Conservation (phyloP, 2,329 filamentous ascomycete genomes). For the Cercospora zeina region DNA sequence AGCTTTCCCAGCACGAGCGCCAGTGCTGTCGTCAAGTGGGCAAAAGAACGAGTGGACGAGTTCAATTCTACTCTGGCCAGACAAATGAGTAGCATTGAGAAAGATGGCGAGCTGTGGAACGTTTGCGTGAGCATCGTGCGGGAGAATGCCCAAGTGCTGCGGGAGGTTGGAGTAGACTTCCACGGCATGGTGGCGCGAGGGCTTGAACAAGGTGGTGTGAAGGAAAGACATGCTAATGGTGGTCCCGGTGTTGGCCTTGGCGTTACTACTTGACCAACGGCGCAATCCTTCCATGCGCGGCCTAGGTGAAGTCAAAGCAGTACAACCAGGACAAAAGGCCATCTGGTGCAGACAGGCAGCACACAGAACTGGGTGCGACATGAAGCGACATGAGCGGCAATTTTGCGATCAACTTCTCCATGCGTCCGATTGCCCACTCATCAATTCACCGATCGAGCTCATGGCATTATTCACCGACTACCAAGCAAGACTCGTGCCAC, state of each 20-base stretch:
- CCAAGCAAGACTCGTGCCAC: background rate
- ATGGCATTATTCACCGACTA: too few species aligned
- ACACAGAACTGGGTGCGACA: background rate
- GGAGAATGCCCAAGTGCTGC: slow-evolving; percentile 75
- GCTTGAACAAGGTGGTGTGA: slow-evolving; percentile 17
- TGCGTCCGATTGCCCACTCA: background rate
- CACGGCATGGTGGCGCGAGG: slow-evolving; percentile 72
- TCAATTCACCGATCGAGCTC: background rate
- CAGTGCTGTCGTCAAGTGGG: slow-evolving; percentile 97
- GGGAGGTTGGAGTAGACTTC: slow-evolving; percentile 88
- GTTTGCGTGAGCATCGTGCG: slow-evolving; percentile 80
- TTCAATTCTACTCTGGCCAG: slow-evolving; percentile 82
- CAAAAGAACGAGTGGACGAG: slow-evolving; percentile 88
- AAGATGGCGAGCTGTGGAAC: slow-evolving; percentile 72
- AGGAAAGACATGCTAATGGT: slow-evolving; percentile 3
- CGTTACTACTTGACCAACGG: slow-evolving; percentile 19
- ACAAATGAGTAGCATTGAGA: slow-evolving; percentile 83
- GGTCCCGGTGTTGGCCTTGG: slow-evolving; percentile 21
- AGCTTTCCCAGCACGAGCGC: slow-evolving; percentile 77
- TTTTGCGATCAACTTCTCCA: background rate
- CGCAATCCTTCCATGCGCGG: background rate
- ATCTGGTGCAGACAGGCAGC: background rate
- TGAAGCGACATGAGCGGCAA: background rate
- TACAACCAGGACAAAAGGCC: background rate
- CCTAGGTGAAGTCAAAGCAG: background rate